These are phyloP conservation scores for Phoma sp. DNA, from an alignment of 2,329 filamentous ascomycete genomes.

Conservation along the genomic window DNA sequence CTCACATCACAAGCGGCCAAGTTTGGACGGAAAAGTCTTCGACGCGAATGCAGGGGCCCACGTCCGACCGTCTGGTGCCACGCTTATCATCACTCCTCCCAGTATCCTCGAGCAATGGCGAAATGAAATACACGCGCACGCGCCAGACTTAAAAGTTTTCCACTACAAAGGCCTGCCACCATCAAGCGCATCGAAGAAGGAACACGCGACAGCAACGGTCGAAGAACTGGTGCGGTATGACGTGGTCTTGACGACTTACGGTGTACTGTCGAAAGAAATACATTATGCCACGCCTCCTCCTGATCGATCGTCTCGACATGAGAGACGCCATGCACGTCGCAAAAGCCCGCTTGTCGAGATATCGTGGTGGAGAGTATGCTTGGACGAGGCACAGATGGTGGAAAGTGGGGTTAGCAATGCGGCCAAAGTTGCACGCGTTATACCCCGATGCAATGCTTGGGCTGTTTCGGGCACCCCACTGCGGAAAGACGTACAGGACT, in stretches of 20 bases:
- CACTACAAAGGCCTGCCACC: constrained; percentile 62
- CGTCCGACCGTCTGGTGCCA: constrained; percentile 61
- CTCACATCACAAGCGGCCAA: constrained; percentile 62
- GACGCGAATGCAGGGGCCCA: constrained; percentile 53
- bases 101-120: constrained; percentile 70
- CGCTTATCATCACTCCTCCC: constrained; percentile 67
- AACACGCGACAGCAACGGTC: constrained; percentile 50
- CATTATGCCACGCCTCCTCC: constrained; percentile 76
- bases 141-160: constrained; percentile 61
- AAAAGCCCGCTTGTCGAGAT: constrained; percentile 81
- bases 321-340: constrained; percentile 68
- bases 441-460: constrained; percentile 89
- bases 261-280: constrained; percentile 78
- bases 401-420: constrained; percentile 87
- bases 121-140: constrained; percentile 64
- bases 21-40: constrained; percentile 25
- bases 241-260: constrained; percentile 68
- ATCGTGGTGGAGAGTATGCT: constrained; percentile 83
- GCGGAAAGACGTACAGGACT: constrained; percentile 77
- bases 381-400: constrained; percentile 87
- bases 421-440: constrained; percentile 76
- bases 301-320: constrained; percentile 69
- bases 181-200: constrained; percentile 35
- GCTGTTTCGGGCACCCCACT: constrained; percentile 91
- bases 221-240: constrained; percentile 59